Conservation (phyloP, 495 filamentous ascomycete genomes). For the Neurospora sp. region DNA sequence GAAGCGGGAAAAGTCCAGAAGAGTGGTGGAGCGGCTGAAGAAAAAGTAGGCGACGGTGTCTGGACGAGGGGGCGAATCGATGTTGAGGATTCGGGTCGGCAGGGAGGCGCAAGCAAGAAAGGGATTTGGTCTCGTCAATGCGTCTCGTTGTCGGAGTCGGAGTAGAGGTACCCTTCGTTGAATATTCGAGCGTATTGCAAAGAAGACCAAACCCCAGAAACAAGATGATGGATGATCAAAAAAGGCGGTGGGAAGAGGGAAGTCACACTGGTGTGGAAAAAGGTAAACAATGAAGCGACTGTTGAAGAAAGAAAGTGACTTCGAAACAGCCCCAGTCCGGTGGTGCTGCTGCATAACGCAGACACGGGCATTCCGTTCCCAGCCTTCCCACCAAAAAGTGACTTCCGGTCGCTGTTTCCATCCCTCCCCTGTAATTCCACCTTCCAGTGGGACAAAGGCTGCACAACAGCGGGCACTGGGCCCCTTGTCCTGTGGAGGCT, state of each 20-base stretch:
- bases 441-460: background rate
- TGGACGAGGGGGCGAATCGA: background rate
- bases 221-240: background rate
- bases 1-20: background rate
- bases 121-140: background rate
- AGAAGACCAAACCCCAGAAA: background rate
- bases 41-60: background rate
- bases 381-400: background rate
- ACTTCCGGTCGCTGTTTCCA: background rate
- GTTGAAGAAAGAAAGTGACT: background rate
- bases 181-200: background rate
- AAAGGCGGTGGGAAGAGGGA: background rate
- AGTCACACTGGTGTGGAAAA: background rate
- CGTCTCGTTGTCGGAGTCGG: background rate
- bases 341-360: background rate
- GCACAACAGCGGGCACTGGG: background rate
- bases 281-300: background rate
- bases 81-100: background rate
- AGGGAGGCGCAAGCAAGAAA: background rate
- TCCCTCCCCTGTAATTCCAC: background rate
- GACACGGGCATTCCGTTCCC: background rate
- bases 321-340: no score
- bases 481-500: no score
- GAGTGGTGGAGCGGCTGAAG: background rate
- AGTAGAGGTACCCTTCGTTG: background rate